phyloP scores from a whole-genome alignment of 2,329 filamentous ascomycete genomes.

The Cadophora gregata region DNA sequence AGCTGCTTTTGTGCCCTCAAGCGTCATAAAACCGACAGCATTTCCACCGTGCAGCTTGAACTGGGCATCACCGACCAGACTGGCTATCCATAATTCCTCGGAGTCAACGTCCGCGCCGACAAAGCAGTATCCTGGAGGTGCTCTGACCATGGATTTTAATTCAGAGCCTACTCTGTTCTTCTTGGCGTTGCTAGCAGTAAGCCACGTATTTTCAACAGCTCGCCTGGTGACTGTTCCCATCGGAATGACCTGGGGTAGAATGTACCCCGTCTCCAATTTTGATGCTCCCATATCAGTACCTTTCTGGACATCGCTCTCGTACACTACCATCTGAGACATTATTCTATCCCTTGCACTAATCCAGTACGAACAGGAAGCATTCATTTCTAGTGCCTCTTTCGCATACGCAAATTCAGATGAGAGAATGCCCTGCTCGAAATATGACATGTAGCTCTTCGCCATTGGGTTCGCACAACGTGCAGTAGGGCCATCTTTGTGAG shows the following conservation, averaged over 20 bases:
- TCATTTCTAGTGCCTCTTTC: slow-evolving; percentile 97
- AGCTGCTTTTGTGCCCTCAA: slow-evolving; percentile 92
- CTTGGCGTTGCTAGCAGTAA: slow-evolving; percentile 97
- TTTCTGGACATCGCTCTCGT: slow-evolving; percentile 65
- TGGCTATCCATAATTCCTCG: slow-evolving; percentile 97
- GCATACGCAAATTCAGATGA: slow-evolving; percentile 89
- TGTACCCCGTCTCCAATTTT: slow-evolving; percentile 68
- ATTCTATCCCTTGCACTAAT: slow-evolving; percentile 95
- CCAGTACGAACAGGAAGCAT: slow-evolving; percentile 98
- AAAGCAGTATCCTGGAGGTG: slow-evolving; percentile 88
- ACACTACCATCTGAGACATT: slow-evolving; percentile 93
- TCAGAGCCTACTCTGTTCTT: slow-evolving; percentile 95
- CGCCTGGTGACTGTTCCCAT: slow-evolving; percentile 97
- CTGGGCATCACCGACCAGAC: slow-evolving; percentile 89
- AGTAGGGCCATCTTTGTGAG: slow-evolving; percentile 91
- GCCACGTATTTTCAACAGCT: slow-evolving; percentile 97
- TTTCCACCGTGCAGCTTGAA: slow-evolving; percentile 97
- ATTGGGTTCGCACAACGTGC: slow-evolving; percentile 86
- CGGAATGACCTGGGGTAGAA: slow-evolving; percentile 92
- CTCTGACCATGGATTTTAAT: slow-evolving; percentile 94
- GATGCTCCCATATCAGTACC: slow-evolving; percentile 29
- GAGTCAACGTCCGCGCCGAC: slow-evolving; percentile 98
- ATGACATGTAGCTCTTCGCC: slow-evolving; percentile 87
- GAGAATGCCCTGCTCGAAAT: slow-evolving; percentile 88
- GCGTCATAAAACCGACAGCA: slow-evolving; percentile 97